These are phyloP conservation scores for Phytophthora agathidicida DNA, from an alignment of 352 stramenopile species.

Conservation along the genomic window DNA sequence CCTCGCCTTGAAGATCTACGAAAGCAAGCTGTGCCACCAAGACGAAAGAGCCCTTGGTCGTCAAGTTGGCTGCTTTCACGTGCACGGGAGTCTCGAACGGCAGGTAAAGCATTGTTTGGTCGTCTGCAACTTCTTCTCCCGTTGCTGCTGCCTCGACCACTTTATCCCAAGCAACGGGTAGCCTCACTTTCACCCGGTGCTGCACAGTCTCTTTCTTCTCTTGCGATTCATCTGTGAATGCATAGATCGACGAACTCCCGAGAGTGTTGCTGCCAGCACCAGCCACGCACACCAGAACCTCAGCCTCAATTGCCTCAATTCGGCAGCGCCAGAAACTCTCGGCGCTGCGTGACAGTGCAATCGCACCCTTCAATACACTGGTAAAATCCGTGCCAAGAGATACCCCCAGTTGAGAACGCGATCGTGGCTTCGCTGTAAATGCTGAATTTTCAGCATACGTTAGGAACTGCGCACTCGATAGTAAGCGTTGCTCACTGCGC, in stretches of 20 bases:
- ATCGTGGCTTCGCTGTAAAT: slow-evolving; percentile 51
- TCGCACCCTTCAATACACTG: slow-evolving; percentile 48
- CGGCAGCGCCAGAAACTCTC: slow-evolving; percentile 23
- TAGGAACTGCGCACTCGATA: slow-evolving; percentile 51
- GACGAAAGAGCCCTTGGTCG: slow-evolving; percentile 52
- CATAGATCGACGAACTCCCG: slow-evolving; percentile 17
- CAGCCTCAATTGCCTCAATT: slow-evolving; percentile 24
- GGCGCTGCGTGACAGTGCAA: slow-evolving; percentile 21
- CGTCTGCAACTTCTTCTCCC: slow-evolving; percentile 1
- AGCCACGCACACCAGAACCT: slow-evolving; percentile 40
- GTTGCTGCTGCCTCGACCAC: background rate
- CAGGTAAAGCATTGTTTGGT: slow-evolving; percentile 28
- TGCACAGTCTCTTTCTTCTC: slow-evolving; percentile 28
- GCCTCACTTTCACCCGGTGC: slow-evolving; percentile 23
- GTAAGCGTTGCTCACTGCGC: slow-evolving; percentile 23
- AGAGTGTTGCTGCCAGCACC: slow-evolving; percentile 3
- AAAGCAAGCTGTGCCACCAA: slow-evolving; percentile 41
- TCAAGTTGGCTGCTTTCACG: slow-evolving; percentile 39
- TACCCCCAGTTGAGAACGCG: slow-evolving; percentile 57
- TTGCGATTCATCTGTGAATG: background rate
- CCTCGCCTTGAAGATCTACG: slow-evolving; percentile 34
- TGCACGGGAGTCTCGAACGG: slow-evolving; percentile 52
- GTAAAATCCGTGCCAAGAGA: slow-evolving; percentile 57
- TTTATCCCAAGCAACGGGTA: slow-evolving; percentile 38
- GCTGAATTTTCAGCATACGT: slow-evolving; percentile 48